Evolutionary conservation across 768 basidiomycete species (phyloP).

Genomic region (Lactarius hengduanensis): DNA sequence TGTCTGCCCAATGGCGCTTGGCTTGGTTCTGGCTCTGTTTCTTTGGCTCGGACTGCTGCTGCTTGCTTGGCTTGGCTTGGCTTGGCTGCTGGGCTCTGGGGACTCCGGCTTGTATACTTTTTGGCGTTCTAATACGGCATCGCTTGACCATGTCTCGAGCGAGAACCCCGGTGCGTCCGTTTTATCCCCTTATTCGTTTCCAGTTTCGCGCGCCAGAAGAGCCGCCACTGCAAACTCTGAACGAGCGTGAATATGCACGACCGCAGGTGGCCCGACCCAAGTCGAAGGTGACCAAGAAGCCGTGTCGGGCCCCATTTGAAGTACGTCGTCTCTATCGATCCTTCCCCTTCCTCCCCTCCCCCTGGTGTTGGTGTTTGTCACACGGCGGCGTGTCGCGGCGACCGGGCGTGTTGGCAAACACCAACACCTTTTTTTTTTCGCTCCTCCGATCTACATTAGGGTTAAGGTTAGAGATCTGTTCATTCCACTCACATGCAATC

Average conservation of each 20-base stretch:
- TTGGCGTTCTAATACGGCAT: background rate
- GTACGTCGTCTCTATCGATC: conserved; percentile 5
- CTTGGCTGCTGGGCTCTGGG: background rate
- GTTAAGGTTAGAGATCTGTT: conserved; percentile 22
- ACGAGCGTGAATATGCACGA: background rate
- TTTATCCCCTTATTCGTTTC: background rate
- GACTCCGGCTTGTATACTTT: background rate
- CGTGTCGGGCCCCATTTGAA: background rate
- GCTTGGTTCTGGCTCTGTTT: conserved; percentile 4
- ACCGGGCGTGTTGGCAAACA: background rate
- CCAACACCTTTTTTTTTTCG: conserved; percentile 6
- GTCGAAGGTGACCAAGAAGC: background rate
- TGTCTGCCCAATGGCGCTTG: conserved; percentile 14
- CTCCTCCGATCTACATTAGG: conserved; percentile 3
- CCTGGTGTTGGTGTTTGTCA: conserved; percentile 1
- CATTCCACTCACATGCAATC: background rate
- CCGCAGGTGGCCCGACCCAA: background rate
- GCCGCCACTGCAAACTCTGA: background rate
- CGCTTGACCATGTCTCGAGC: background rate
- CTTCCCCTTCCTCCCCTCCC: conserved; percentile 2
- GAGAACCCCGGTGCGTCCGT: background rate
- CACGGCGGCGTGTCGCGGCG: conserved; percentile 8
- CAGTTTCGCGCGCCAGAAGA: background rate
- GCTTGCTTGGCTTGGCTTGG: background rate
- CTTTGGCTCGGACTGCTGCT: background rate